Base-by-base conservation (phyloP, 345 rosid genomes). In the Aurinia saxatilis region DNA sequence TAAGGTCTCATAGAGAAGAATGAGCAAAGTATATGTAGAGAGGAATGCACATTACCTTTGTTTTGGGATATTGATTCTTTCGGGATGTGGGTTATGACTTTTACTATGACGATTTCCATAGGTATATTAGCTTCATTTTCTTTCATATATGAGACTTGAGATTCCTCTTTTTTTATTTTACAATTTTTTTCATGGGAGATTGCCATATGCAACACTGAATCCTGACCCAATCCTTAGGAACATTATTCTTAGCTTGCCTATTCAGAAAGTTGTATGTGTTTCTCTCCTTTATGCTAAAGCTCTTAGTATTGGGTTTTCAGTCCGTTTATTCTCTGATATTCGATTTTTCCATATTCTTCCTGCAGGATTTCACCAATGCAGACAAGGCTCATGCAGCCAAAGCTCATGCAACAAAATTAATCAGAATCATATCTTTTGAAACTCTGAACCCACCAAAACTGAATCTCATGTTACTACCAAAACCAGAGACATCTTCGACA, bases 121-220 rank as follows among this genome's bases (percentile, higher is more conserved):
- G 96, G 98, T 90, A 79, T 48, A n/a, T 19, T 4, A 64, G 10
- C 46, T 19, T 7, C 25, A 10, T 38, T 7, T 9, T 48, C 29
- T 37, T 51, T 59, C 13, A 7, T 45, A 7, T 65, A 40, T 49
- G 0, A 35, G 1, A 50, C 17, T 23, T 49, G 15, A 64, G n/a
- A 35, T n/a, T 50, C 10, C 15, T 50, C 8, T 11, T 14, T 53
- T 1, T 54, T 1, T 64, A 31, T 66, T 34, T 53, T 47, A 29
- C 87, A 93, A 96, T 62, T 84, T 72, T 65, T 96, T 93, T 71
- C 99, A 93, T 67, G 99, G 97, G 50, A 84, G 82, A 76, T 73
- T 93, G 61, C 99, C 99, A 1, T 93, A 93, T 39, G 11, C 70
- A 39, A 54, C 82, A 67, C 68, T 93, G 51, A 90, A 87, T 77